Evolutionary conservation across 495 filamentous ascomycete genomes (phyloP), one percentile per base, ranked within the genome.

Genomic region (Usnea hakonensis): DNA sequence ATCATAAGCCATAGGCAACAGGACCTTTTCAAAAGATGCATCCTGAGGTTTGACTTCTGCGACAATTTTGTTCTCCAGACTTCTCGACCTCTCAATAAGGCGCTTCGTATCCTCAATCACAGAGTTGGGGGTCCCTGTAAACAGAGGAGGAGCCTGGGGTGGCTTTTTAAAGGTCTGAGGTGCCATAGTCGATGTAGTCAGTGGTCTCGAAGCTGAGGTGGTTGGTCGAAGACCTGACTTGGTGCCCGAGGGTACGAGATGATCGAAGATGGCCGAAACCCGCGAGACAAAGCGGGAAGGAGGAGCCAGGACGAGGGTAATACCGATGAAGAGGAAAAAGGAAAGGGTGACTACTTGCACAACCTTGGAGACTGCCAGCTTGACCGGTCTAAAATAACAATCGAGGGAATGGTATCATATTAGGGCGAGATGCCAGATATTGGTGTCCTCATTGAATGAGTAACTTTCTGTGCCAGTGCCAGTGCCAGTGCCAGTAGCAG

Each of bases 91-190:
- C 28, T 87, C 81, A 63, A 91, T 90, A 53, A 96, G 73, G 40
- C 78, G 76, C 72, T 93, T 85, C 40, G 92, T 87, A 68, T 92
- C 91, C 60, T 82, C 79, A 26, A 95, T 74, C 59, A 98, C 78
- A 50, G 85, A 87, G 60, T 85, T 76, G 23, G 88, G 84, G 52
- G 91, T 96, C 55, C 89, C 90, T 0, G 84, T 91, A 76, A 97
- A 97, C 46, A 85, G 77, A 21, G 93, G 90, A 43, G 94, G 92
- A 26, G 85, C 78, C 73, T 96, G 91, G 23, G 91, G 91, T 57
- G 91, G 91, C 64, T 81, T 87, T 69, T 81, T 76, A 65, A 76
- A 72, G 67, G 85, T 75, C 63, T 80, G 75, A 53, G 85, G 82
- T 26, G 85, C 86, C 88, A 90, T 91, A 60, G 74, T 83, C 65